These are phyloP conservation scores for Straminergon stramineum DNA, from an alignment of 225 moss, liverwort and hornwort genomes.

Conservation along the genomic window DNA sequence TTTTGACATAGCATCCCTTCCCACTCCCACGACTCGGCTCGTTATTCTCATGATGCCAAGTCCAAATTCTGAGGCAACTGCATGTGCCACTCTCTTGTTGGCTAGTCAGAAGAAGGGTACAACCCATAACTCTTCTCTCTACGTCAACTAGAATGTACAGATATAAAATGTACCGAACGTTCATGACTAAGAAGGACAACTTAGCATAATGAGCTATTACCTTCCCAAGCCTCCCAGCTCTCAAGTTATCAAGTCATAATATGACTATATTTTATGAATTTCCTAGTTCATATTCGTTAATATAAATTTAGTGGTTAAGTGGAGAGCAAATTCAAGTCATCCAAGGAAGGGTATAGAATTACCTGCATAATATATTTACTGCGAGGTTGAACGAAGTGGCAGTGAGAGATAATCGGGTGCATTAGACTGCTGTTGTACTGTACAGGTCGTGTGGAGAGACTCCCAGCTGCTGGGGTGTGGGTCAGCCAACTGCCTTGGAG, in stretches of 20 bases:
- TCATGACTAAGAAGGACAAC: neutral
- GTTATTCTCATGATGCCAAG: neutral
- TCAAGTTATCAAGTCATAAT: neutral
- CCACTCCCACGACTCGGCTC: neutral
- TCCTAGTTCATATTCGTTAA: neutral
- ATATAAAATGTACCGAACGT: neutral
- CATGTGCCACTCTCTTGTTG: neutral
- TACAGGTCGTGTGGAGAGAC: slow-evolving; percentile 40
- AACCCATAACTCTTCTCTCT: neutral
- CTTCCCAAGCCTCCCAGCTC: neutral
- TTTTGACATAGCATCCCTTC: neutral
- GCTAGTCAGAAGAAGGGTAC: neutral
- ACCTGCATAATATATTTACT: neutral
- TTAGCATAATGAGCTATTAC: neutral
- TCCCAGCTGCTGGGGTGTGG: slow-evolving; percentile 36
- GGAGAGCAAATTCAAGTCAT: neutral
- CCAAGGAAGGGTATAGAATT: neutral
- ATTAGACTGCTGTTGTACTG: neutral
- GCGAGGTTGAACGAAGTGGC: neutral
- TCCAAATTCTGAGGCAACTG: neutral
- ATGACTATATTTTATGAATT: neutral
- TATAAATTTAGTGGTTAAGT: neutral
- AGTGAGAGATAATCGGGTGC: neutral
- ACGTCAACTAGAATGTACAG: neutral
- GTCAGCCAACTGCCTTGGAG: slow-evolving; percentile 15